Percentiles rank a stretch among this genome's conserved stretches.
Conservation (phyloP, 164 flowering plant genomes). For the Magnolia sinica region DNA sequence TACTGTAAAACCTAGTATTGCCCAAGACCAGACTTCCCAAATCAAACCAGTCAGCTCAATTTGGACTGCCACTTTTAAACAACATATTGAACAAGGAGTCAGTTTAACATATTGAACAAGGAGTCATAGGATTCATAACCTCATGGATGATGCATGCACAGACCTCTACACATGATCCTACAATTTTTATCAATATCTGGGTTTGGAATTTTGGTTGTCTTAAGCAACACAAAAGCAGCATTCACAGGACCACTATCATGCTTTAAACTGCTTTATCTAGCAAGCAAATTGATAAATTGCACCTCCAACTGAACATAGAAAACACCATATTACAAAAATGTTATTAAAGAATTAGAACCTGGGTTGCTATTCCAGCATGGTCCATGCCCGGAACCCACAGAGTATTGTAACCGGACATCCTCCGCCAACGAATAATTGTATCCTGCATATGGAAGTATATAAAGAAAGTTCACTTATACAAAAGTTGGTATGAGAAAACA, state of each 20-base stretch:
- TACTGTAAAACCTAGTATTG: too few species aligned
- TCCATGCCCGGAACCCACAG: slow-evolving; percentile 99
- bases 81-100: too few species aligned
- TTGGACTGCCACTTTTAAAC: too few species aligned
- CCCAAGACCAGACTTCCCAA: too few species aligned
- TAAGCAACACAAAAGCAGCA: neutral
- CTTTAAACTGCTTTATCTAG: neutral
- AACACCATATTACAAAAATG: neutral
- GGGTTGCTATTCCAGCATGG: slow-evolving; percentile 98
- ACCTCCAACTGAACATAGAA: neutral
- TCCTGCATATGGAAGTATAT: slow-evolving; percentile 46
- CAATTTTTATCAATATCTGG: neutral
- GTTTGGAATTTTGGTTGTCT: neutral
- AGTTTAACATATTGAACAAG: too few species aligned
- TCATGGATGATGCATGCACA: neutral
- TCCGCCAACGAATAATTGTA: slow-evolving; percentile 85
- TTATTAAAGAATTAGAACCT: slow-evolving; percentile 35
- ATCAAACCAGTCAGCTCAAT: too few species aligned
- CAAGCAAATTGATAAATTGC: neutral
- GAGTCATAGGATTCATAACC: neutral
- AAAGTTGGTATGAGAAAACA: neutral
- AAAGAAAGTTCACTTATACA: neutral
- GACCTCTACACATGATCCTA: neutral
- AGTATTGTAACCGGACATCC: slow-evolving; percentile 91
- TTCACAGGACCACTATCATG: neutral